Evolutionary conservation across 441 rosid genomes (phyloP).

Genomic region (Arabidopsis lyrata): DNA sequence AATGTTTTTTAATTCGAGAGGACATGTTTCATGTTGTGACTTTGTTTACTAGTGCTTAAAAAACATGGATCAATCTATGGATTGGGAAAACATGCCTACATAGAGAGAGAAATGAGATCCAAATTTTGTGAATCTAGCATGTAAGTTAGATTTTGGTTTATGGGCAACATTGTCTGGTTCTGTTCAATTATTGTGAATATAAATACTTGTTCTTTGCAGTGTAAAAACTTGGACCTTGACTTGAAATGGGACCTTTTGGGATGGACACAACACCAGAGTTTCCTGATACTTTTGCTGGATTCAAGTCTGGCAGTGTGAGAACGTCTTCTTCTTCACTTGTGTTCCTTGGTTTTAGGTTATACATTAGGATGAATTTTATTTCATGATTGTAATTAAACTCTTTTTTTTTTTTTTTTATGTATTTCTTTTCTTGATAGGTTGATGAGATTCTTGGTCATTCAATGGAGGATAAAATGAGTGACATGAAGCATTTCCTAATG

Average conservation of each 20-base stretch:
- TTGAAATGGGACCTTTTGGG: constrained; percentile 42
- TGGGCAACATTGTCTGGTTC: constrained; percentile 28
- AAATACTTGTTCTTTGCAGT: constrained; percentile 12
- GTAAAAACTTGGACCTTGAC: constrained; percentile 32
- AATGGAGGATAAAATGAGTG: constrained; percentile 55
- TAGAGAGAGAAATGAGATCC: constrained; percentile 1
- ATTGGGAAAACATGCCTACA: background rate
- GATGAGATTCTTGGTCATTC: constrained; percentile 53
- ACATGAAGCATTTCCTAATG: constrained; percentile 51
- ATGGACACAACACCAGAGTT: constrained; percentile 45
- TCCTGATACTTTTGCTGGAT: constrained; percentile 44
- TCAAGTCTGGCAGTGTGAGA: constrained; percentile 55
- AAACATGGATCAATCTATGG: background rate
- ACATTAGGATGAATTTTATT: constrained; percentile 17
- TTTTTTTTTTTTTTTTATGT: too few relatives aligned
- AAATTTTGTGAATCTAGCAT: constrained; percentile 24
- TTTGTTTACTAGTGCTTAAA: background rate
- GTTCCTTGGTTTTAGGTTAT: constrained; percentile 7
- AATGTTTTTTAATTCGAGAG: background rate
- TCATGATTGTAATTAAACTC: background rate
- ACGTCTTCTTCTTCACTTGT: constrained; percentile 30
- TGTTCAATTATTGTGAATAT: constrained; percentile 34
- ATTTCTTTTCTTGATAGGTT: constrained; percentile 48
- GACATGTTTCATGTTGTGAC: background rate
- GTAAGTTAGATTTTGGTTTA: constrained; percentile 20